Conservation (phyloP, 345 rosid genomes). For the Eucalyptus paniculata region DNA sequence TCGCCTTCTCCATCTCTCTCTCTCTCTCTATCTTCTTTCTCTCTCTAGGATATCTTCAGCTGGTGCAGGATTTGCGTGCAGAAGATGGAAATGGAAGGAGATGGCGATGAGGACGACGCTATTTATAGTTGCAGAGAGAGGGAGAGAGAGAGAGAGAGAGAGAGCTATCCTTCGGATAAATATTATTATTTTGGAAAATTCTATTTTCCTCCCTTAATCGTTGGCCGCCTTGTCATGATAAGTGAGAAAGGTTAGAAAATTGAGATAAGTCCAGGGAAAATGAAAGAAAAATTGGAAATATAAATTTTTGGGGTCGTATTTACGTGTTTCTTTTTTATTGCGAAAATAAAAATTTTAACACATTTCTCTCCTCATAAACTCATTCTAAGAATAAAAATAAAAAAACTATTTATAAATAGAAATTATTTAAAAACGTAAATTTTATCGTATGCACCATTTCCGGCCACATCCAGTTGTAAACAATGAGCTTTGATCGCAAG, state of each 20-base stretch:
- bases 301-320: no score
- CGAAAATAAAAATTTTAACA: no score
- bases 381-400: rapidly evolving
- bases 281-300: no score
- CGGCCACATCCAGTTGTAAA: rapidly evolving
- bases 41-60: not conserved
- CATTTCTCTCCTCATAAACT: no score
- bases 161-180: no score
- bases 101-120: not conserved
- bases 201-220: no score
- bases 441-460: rapidly evolving
- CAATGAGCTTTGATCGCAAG: no score
- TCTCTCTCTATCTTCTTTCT: not conserved
- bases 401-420: rapidly evolving
- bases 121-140: not conserved
- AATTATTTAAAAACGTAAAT: no score
- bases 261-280: not conserved
- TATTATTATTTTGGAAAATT: no score
- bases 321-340: no score
- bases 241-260: not conserved
- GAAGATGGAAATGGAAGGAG: not conserved
- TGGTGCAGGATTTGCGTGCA: not conserved
- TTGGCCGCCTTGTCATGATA: not conserved
- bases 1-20: conserved; percentile 61
- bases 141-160: no score